Evolutionary conservation across 2,329 filamentous ascomycete genomes (phyloP).

Genomic region (Pseudogymnoascus pannorum): DNA sequence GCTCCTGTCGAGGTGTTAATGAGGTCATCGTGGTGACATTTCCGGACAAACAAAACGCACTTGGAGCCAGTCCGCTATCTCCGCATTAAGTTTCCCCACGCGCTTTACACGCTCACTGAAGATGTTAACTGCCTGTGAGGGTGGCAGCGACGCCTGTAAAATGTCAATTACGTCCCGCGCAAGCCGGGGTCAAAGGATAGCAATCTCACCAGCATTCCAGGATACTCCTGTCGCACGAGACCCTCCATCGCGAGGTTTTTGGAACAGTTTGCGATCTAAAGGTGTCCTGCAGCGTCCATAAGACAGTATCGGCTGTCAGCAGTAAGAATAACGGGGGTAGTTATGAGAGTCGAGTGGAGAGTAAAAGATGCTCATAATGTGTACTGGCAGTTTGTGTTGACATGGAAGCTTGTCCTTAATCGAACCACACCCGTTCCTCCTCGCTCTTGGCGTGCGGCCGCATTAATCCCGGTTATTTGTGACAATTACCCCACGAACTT

Average conservation of each 20-base stretch:
- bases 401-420: slow-evolving; percentile 6
- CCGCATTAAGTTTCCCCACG: slow-evolving; percentile 76
- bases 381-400: slow-evolving; percentile 4
- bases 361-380: not conserved
- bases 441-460: slow-evolving; percentile 6
- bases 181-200: slow-evolving; percentile 15
- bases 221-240: slow-evolving; percentile 82
- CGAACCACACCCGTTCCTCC: not conserved
- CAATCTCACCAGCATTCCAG: slow-evolving; percentile 80
- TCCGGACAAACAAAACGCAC: slow-evolving; percentile 40
- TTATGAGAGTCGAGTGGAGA: not conserved
- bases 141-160: slow-evolving; percentile 68
- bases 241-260: slow-evolving; percentile 52
- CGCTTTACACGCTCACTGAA: slow-evolving; percentile 82
- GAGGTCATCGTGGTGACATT: slow-evolving; percentile 14
- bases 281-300: not conserved
- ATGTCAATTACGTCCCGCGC: slow-evolving; percentile 20
- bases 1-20: slow-evolving; percentile 56
- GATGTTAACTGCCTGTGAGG: slow-evolving; percentile 70
- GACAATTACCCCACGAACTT: slow-evolving; percentile 4
- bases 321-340: not conserved
- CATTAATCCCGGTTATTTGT: not conserved
- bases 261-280: slow-evolving; percentile 1
- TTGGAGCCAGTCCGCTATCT: slow-evolving; percentile 96
- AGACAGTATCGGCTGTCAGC: slow-evolving; percentile 4